Evolutionary conservation across 352 stramenopile genomes (phyloP).

Genomic region (Saprolegnia diclina): DNA sequence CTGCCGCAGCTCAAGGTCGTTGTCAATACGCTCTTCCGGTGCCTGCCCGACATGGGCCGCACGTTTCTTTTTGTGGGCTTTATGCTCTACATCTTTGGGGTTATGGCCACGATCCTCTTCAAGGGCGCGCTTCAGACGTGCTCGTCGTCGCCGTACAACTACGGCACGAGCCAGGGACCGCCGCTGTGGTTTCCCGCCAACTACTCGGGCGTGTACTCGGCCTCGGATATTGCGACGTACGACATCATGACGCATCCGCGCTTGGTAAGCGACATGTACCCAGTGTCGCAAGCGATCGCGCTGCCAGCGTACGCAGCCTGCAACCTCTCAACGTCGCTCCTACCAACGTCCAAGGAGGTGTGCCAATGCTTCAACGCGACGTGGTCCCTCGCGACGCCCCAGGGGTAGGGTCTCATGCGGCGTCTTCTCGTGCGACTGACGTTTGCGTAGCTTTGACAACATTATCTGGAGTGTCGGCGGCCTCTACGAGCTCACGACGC

Average conservation of each 20-base stretch:
- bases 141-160: conserved; percentile 24
- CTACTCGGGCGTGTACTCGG: conserved; percentile 10
- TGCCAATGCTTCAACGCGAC: conserved; percentile 54
- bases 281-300: neutral
- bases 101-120: conserved; percentile 65
- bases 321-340: conserved; percentile 45
- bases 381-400: conserved; percentile 41
- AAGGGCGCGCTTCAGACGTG: conserved; percentile 56
- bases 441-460: conserved; percentile 68
- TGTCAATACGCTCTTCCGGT: conserved; percentile 74
- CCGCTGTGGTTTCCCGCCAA: conserved; percentile 23
- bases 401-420: conserved; percentile 54
- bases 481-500: conserved; percentile 92
- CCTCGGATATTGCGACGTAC: neutral
- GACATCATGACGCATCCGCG: conserved; percentile 27
- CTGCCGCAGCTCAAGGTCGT: conserved; percentile 76
- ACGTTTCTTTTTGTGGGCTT: conserved; percentile 58
- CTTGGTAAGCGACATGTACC: neutral
- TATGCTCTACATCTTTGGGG: conserved; percentile 55
- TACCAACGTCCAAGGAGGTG: conserved; percentile 55
- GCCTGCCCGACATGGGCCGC: conserved; percentile 42
- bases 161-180: neutral
- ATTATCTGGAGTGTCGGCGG: conserved; percentile 66
- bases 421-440: too few species aligned
- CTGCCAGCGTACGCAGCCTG: neutral